Percentiles rank a stretch among this genome's conserved stretches.
phyloP scores from a whole-genome alignment of 306 rosid species.

The Sindora glabra region DNA sequence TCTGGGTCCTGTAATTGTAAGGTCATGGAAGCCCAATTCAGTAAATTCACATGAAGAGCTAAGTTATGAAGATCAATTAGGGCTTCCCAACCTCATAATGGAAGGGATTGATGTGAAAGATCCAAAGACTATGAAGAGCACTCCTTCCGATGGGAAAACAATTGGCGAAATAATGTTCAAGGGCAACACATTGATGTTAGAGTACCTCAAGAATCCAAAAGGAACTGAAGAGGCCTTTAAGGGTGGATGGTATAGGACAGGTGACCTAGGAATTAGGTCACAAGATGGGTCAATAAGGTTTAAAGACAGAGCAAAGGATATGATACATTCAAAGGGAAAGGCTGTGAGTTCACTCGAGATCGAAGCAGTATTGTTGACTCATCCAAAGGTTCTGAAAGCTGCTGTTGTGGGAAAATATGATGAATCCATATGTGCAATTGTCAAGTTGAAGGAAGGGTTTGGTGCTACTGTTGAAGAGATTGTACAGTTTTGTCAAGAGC shows the following conservation, averaged over 20 bases:
- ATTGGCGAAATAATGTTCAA: constrained; percentile 73
- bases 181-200: constrained; percentile 60
- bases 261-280: constrained; percentile 54
- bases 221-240: constrained; percentile 39
- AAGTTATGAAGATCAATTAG: constrained; percentile 16
- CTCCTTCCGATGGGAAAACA: constrained; percentile 54
- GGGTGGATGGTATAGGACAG: constrained; percentile 76
- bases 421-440: constrained; percentile 42
- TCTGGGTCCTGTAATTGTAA: constrained; percentile 51
- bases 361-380: constrained; percentile 60
- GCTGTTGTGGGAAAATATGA: constrained; percentile 64
- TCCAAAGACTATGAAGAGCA: constrained; percentile 44
- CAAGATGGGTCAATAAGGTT: constrained; percentile 43
- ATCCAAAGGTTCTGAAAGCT: constrained; percentile 56
- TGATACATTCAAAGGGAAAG: constrained; percentile 28
- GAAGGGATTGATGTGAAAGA: constrained; percentile 69
- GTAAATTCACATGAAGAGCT: constrained; percentile 13
- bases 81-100: constrained; percentile 21
- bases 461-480: constrained; percentile 36
- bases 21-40: constrained; percentile 36
- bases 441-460: constrained; percentile 49
- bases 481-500: constrained; percentile 41
- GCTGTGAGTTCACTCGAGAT: constrained; percentile 61
- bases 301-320: constrained; percentile 70
- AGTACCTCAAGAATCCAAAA: constrained; percentile 45